Percentiles rank a stretch among this genome's conserved stretches.
Evolutionary conservation across 2,329 filamentous ascomycete species (phyloP).

Genomic region (Trichoderma breve): DNA sequence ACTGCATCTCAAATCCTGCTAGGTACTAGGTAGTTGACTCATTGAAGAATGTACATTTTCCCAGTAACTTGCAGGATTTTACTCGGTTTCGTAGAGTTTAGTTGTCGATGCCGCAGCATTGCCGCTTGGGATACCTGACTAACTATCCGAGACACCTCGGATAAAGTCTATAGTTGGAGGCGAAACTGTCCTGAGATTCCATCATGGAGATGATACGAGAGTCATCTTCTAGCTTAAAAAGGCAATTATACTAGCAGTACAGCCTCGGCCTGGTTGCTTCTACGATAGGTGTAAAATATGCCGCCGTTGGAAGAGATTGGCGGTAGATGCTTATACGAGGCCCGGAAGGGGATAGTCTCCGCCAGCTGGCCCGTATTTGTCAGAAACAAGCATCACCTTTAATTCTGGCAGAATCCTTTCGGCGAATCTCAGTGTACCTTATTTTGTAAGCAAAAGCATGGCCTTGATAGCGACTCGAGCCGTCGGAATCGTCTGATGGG

Average conservation of each 20-base stretch:
- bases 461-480: background rate
- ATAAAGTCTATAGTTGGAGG: background rate
- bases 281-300: slow-evolving; percentile 1
- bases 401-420: background rate
- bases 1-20: background rate
- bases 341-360: background rate
- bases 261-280: background rate
- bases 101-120: background rate
- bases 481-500: background rate
- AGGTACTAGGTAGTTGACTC: background rate
- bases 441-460: background rate
- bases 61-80: background rate
- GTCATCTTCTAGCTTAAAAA: background rate
- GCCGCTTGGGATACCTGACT: background rate
- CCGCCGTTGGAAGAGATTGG: background rate
- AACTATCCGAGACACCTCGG: background rate
- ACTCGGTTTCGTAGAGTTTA: background rate
- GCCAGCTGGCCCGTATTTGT: background rate
- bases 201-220: background rate
- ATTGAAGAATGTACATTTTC: background rate
- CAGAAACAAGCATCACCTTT: background rate
- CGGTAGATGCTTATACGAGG: background rate
- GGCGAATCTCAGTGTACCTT: background rate
- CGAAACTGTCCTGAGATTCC: background rate
- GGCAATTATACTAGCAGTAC: background rate